Conservation (phyloP, 164 flowering plant species). For the Buxus sempervirens region DNA sequence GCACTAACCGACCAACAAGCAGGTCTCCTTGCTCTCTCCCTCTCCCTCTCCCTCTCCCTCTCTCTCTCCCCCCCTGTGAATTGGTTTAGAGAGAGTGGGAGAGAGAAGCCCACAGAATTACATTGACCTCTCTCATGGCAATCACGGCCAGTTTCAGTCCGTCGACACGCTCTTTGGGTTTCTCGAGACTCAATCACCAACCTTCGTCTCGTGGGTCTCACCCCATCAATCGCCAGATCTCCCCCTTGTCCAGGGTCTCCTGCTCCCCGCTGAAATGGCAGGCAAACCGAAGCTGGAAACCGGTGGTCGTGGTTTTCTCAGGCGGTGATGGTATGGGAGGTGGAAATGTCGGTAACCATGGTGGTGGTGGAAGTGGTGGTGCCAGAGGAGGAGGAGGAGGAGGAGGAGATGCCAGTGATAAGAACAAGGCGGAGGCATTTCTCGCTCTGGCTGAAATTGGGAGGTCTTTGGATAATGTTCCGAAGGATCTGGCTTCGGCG, state of each 20-base stretch:
- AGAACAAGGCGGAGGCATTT: constrained; percentile 51
- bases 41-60: no score
- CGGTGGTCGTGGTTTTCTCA: constrained; percentile 8
- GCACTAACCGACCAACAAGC: no score
- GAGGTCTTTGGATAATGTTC: constrained; percentile 50
- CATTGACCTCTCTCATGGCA: constrained; percentile 10
- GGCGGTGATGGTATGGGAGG: constrained; percentile 11
- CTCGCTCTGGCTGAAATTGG: constrained; percentile 55
- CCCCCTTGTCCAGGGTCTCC: not conserved
- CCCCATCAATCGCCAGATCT: not conserved
- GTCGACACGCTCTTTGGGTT: constrained; percentile 3
- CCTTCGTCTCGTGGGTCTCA: constrained; percentile 5
- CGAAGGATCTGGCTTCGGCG: constrained; percentile 74
- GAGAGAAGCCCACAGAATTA: no score
- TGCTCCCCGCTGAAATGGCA: constrained; percentile 2
- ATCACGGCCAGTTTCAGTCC: constrained; percentile 9
- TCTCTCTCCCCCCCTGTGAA: no score
- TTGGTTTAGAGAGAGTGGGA: no score
- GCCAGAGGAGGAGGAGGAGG: constrained; percentile 23
- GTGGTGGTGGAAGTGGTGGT: constrained; percentile 2
- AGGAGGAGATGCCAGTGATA: constrained; percentile 44
- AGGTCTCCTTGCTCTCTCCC: no score
- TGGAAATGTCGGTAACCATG: not conserved
- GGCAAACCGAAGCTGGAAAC: not conserved
- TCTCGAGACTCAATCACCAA: constrained; percentile 8